Evolutionary conservation across 2,329 filamentous ascomycete genomes (phyloP), one percentile per base, ranked within the genome.

Genomic region (Gnomoniopsis sp.): DNA sequence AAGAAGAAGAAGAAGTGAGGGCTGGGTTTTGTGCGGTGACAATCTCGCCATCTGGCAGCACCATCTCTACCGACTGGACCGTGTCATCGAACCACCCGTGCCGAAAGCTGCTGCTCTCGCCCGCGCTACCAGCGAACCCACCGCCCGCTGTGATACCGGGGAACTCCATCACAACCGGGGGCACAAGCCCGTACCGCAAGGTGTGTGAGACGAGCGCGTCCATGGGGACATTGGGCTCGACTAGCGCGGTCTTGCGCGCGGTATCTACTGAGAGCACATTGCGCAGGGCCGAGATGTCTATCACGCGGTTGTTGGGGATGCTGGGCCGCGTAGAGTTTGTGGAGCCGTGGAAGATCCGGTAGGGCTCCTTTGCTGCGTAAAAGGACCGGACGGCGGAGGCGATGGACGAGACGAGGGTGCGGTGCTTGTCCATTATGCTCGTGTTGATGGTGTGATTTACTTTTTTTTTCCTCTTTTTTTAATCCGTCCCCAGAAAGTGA

Each of bases 81-180:
- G 81, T 88, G 46, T 82, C 79, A 69, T 90, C 84, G 67, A 91
- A 90, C 73, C 88, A 89, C 44, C 88, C 88, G 69, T 89, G 82
- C 60, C 80, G 79, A 74, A 90, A 91, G 19, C 81, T 85, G 63
- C 80, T 85, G 72, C 84, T 88, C 75, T 91, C 88, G 26, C 88
- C 88, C 0, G 86, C 84, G 0, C 87, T 89, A 11, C 88, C 88
- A 0, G 87, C 85, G 69, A 84, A 90, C 3, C 87, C 88, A 43
- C 88, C 88, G 23, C 88, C 88, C 2, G 84, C 86, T 0, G 88
- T 91, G 71, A 91, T 91, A 36, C 88, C 88, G 0, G 87, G 88
- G 65, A 90, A 91, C 70, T 90, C 88, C 85, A 89, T 89, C 23
- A 90, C 87, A 3, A 91, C 85, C 2, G 86, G 87, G 0, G 88